Base-by-base conservation (phyloP, 2,329 filamentous ascomycete genomes). In the Alternaria postmessia region DNA sequence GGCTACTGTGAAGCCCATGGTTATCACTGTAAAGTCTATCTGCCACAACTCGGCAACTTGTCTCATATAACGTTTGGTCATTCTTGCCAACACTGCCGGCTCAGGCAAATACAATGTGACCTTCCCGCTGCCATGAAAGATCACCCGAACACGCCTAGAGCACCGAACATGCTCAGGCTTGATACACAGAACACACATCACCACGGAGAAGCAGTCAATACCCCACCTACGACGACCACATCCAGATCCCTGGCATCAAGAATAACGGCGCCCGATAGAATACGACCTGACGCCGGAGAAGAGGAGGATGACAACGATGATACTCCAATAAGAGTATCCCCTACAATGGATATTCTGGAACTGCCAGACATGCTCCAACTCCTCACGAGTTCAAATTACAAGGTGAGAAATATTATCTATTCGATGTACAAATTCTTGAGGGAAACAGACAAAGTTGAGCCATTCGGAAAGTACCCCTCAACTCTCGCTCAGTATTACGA, bases 21-120 rank as follows among this genome's bases (percentile, higher is more conserved):
- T 22, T 61, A 53, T 36, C 47, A 44, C 3, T 65, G 63, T 32
- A 63, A 46, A 36, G 57, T 59, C 18, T 63, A 63, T 39, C 46
- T 24, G 12, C 39, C 30, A 18, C 51, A 46, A 11, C 47, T 59
- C 22, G 22, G 41, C 9, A 39, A 60, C 11, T 16, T 47, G 8
- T 32, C 30, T 16, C 30, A 46, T 11, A 58, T 59, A 5, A 32
- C 39, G 34, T 54, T 59, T 3, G 51, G 62, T 20, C 34, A 51
- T 28, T 34, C 47, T 8, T 64, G 62, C 26, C 62, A 64, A n/a
- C 52, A 62, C 32, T 64, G 54, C 48, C 54, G 54, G 18, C 38
- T 62, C 11, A 38, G 28, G 8, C 39, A 48, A 6, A 24, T n/a
- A 7, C 46, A 26, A 18, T 62, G 56, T 30, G 54, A 54, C 18